A percentile compares a stretch with the other conserved stretches of the same genome.
These are phyloP conservation scores for Aureobasidium mangrovei DNA, from an alignment of 2,329 filamentous ascomycete species.

Conservation along the genomic window DNA sequence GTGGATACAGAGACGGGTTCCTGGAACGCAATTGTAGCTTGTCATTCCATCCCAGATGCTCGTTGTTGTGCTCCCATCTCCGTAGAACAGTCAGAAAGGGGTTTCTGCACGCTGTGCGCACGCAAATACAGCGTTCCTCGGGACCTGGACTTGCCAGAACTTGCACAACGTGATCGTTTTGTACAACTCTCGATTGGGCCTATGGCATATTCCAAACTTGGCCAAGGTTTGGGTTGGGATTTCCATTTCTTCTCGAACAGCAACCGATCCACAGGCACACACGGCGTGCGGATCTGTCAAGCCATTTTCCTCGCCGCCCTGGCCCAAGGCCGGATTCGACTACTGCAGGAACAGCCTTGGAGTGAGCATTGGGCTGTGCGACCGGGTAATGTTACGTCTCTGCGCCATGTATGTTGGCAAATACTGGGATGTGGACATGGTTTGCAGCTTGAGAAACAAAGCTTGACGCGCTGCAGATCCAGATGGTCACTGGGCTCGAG, in stretches of 20 bases:
- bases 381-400: not conserved
- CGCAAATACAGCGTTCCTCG: not conserved
- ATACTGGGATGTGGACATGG: too few species aligned
- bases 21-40: not conserved
- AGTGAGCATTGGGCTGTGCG: not conserved
- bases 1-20: not conserved
- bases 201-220: constrained; percentile 7
- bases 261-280: not conserved
- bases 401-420: not conserved
- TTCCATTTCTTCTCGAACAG: constrained; percentile 11
- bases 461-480: not conserved
- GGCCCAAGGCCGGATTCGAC: constrained; percentile 2
- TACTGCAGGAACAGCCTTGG: constrained; percentile 12
- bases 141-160: not conserved
- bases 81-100: not conserved
- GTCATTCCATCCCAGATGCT: not conserved
- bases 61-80: not conserved
- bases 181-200: not conserved
- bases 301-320: not conserved
- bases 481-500: not conserved
- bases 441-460: not conserved
- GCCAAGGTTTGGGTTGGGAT: not conserved
- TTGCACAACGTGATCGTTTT: not conserved
- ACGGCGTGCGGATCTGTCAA: constrained; percentile 8
- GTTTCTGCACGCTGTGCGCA: not conserved